Percentiles rank a stretch among this genome's conserved stretches.
Evolutionary conservation across 2,329 filamentous ascomycete genomes (phyloP).

Genomic region (Microcyclosporella mali): DNA sequence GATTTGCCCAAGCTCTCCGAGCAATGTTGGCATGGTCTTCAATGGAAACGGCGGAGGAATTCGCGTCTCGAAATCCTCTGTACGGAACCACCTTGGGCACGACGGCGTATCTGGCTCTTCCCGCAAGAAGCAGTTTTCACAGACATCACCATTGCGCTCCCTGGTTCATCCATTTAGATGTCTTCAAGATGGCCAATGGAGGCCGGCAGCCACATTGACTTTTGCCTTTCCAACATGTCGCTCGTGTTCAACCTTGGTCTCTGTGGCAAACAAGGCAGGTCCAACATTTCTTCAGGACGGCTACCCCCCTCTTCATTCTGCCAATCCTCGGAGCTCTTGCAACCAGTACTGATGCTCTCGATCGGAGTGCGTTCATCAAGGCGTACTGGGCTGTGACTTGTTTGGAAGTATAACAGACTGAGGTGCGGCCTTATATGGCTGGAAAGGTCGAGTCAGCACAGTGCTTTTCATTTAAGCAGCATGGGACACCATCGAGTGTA

Average conservation of each 20-base stretch:
- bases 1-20: constrained; percentile 46
- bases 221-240: constrained; percentile 31
- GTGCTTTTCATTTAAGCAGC: neutral
- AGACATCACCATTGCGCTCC: constrained; percentile 42
- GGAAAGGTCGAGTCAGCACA: too few relatives aligned
- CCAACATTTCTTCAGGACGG: constrained; percentile 17
- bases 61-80: too few relatives aligned
- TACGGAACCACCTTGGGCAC: too few relatives aligned
- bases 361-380: constrained; percentile 29
- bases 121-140: constrained; percentile 30
- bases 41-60: constrained; percentile 43
- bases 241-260: constrained; percentile 34
- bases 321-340: constrained; percentile 30
- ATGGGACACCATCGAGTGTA: constrained; percentile 1
- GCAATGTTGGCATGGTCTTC: constrained; percentile 31
- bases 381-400: constrained; percentile 38
- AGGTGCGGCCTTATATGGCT: too few relatives aligned
- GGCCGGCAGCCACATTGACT: constrained; percentile 34
- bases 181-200: constrained; percentile 58
- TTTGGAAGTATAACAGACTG: constrained; percentile 30
- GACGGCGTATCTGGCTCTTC: constrained; percentile 36
- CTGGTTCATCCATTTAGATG: constrained; percentile 60
- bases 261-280: constrained; percentile 35
- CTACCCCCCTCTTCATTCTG: constrained; percentile 22
- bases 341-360: constrained; percentile 28